Evolutionary conservation across 2,329 filamentous ascomycete genomes (phyloP), one percentile per base, ranked within the genome.

Genomic region (Arthrobotrys sinensis): DNA sequence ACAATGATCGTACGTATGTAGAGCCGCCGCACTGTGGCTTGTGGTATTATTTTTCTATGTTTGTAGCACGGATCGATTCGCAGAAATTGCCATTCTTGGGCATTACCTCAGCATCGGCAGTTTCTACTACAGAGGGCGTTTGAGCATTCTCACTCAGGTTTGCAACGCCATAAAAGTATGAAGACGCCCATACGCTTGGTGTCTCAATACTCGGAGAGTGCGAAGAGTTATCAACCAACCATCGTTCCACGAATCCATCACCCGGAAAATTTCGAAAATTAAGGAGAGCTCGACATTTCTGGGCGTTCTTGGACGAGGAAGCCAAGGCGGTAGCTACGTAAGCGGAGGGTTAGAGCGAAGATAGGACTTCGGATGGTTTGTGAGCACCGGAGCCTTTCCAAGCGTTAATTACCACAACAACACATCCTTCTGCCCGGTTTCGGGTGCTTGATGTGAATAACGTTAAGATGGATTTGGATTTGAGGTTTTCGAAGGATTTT

Each of bases 251-350:
- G 24, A 28, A 28, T 4, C 24, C 24, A 4, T 28, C 24, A 2
- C 2, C 24, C 4, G 2, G 24, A 28, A 28, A 28, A n/a, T n/a
- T 11, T 55, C 3, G 52, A 21, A 60, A 43, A 60, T 24, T 60
- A 43, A 60, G 36, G 36, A 43, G 55, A 43, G 55, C 55, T 60
- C 55, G 14, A 16, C 19, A 43, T 21, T 2, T 28, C 55, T 60
- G 34, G 36, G 55, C 55, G 11, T 8, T 32, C 55, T 40, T 40
- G 55, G 36, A n/a, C 55, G 14, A 3, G 5, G 5, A 24, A 21
- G 19, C 55, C 55, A 43, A 60, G 34, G 11, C 55, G 34, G 55
- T 28, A 60, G 6, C 52, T 38, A 57, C 52, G 52, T 32, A 57
- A 57, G 36, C 55, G 55, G 55, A 60, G 55, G 11, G n/a, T 60